Evolutionary conservation across 2,329 filamentous ascomycete species (phyloP), one percentile per base, ranked within the genome.

Genomic region (Verticillium alfalfae): DNA sequence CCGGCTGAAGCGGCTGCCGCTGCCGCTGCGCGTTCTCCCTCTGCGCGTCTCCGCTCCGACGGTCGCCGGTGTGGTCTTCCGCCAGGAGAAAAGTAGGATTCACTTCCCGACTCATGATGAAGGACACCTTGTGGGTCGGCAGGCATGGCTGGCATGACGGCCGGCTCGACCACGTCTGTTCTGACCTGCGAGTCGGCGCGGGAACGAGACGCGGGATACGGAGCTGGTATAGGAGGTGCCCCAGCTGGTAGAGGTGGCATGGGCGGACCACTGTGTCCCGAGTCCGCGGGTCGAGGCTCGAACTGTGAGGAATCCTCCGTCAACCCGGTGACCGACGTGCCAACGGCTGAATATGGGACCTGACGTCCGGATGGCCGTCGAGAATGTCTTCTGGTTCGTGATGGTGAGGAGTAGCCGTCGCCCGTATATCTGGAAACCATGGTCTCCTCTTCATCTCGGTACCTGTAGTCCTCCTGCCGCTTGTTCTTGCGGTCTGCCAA

Each of bases 401-500:
- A 62, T 2, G 84, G 81, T 16, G 81, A 81, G 3, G 78, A 77
- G 63, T 83, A 79, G 34, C 88, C 88, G 70, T 93, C 90, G 34
- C 86, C 89, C 2, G 89, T 92, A 64, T 85, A 92, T 67, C 81
- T 81, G 26, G 87, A 85, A n/a, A 83, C 80, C 37, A 82, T 82
- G 39, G 84, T 84, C 2, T 87, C 80, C 61, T 88, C 84, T 72
- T 86, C 72, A 5, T 80, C 75, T 38, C 70, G 60, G 5, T 76
- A 41, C 8, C 78, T 75, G 45, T 82, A 76, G 36, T 81, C 80
- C 58, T 81, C 82, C 63, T 82, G 82, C 60, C 76, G 76, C 64
- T 69, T 78, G 63, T 77, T 70, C 58, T 76, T 76, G 67, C 86
- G 75, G 72, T 87, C 81, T 66, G 83, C 85, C 72, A 90, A 81